A percentile compares a stretch with the other conserved stretches of the same genome.
Conservation (phyloP, 495 filamentous ascomycete genomes). For the Tetracladium marchalianum region DNA sequence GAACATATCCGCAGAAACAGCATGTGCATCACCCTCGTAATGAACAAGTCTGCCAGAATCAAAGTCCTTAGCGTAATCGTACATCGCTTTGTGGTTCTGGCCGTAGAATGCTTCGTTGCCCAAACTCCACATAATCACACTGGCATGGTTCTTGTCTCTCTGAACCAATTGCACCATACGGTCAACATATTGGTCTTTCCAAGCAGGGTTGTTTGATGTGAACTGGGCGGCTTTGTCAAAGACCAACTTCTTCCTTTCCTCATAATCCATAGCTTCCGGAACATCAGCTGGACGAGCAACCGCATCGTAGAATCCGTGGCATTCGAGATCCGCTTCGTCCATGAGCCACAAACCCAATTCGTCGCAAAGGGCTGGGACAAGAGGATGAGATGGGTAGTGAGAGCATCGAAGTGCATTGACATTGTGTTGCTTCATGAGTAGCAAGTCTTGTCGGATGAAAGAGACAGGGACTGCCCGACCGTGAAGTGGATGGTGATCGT, state of each 20-base stretch:
- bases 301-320: constrained; percentile 52
- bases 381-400: constrained; percentile 50
- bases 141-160: constrained; percentile 56
- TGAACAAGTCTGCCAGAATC: constrained; percentile 53
- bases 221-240: constrained; percentile 41
- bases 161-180: constrained; percentile 52
- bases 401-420: constrained; percentile 54
- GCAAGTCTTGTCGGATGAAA: constrained; percentile 45
- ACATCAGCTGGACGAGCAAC: constrained; percentile 35
- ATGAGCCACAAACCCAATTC: constrained; percentile 62
- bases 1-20: constrained; percentile 52
- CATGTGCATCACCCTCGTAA: constrained; percentile 54
- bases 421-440: constrained; percentile 60
- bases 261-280: constrained; percentile 35
- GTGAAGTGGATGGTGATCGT: constrained; percentile 49
- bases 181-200: constrained; percentile 57
- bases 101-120: constrained; percentile 65
- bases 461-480: constrained; percentile 50
- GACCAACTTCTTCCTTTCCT: constrained; percentile 43
- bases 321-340: constrained; percentile 64
- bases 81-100: constrained; percentile 53
- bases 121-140: constrained; percentile 59
- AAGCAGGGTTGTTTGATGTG: constrained; percentile 52
- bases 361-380: constrained; percentile 51
- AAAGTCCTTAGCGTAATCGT: constrained; percentile 42